Evolutionary conservation across 2,329 filamentous ascomycete genomes (phyloP).

Genomic region (Aaosphaeria pasadenensis): DNA sequence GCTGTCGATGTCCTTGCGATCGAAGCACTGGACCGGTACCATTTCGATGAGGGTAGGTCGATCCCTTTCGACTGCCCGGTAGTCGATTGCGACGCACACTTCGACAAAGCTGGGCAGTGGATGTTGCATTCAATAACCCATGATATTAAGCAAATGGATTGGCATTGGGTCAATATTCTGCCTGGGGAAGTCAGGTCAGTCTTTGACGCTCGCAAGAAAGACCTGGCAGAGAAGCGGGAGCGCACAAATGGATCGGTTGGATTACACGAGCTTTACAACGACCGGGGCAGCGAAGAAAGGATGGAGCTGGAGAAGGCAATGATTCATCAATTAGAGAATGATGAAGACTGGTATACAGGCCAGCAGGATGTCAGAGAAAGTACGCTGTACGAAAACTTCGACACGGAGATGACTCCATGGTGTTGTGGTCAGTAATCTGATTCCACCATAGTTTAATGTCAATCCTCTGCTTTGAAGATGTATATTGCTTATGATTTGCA

Average conservation of each 20-base stretch:
- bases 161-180: slow-evolving; percentile 1
- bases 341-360: slow-evolving; percentile 7
- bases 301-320: slow-evolving; percentile 4
- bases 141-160: slow-evolving; percentile 1
- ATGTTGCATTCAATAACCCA: slow-evolving; percentile 8
- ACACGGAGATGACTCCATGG: background rate
- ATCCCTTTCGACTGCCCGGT: slow-evolving; percentile 8
- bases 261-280: background rate
- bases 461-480: too few species aligned
- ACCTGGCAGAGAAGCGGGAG: slow-evolving; percentile 3
- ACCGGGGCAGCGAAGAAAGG: slow-evolving; percentile 3
- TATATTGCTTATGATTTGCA: too few species aligned
- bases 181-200: slow-evolving; percentile 1
- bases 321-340: slow-evolving; percentile 9
- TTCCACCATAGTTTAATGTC: too few species aligned
- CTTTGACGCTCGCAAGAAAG: slow-evolving; percentile 2
- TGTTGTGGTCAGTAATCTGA: slow-evolving; percentile 1
- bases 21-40: background rate
- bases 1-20: background rate
- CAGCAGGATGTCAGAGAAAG: slow-evolving; percentile 3
- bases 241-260: background rate
- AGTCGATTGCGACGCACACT: slow-evolving; percentile 6
- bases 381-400: slow-evolving; percentile 6
- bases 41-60: background rate
- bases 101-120: slow-evolving; percentile 12